These are phyloP conservation scores for Ambrosia artemisiifolia DNA, from an alignment of 129 eudicot species.

Conservation along the genomic window DNA sequence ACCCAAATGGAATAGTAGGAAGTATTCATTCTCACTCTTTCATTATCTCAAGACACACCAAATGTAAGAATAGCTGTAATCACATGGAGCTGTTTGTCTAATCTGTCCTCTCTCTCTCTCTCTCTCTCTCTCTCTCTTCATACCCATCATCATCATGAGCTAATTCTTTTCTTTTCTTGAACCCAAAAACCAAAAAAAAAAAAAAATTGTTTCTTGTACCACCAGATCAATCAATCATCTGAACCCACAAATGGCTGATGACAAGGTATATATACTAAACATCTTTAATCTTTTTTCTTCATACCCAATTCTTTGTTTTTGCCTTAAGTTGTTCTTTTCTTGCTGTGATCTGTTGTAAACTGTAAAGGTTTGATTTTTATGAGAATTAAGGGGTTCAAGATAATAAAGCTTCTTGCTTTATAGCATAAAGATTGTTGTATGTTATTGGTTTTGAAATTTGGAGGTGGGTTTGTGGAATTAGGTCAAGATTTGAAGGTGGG, in stretches of 20 bases:
- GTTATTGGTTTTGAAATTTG: conserved; percentile 21
- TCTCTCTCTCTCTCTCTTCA: conserved; percentile 28
- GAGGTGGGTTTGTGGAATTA: conserved; percentile 11
- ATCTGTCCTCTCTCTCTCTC: conserved; percentile 27
- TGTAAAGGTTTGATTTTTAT: conserved; percentile 14
- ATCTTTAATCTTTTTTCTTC: background rate
- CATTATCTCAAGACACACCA: conserved; percentile 31
- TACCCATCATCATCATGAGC: conserved; percentile 21
- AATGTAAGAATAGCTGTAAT: conserved; percentile 31
- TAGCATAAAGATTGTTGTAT: background rate
- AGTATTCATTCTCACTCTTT: conserved; percentile 23
- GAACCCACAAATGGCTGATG: conserved; percentile 32
- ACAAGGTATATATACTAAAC: conserved; percentile 26
- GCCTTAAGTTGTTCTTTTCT: conserved; percentile 7
- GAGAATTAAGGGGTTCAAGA: background rate
- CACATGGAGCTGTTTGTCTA: conserved; percentile 33
- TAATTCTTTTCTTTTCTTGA: background rate
- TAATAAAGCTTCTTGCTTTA: background rate
- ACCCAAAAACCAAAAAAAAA: background rate
- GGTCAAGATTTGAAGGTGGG: conserved; percentile 13
- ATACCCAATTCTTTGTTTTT: conserved; percentile 10
- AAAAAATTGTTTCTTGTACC: conserved; percentile 4
- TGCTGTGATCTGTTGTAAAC: conserved; percentile 22
- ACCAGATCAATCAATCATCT: conserved; percentile 30
- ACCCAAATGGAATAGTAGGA: background rate